Percentiles rank a stretch among this genome's conserved stretches.
phyloP scores from a whole-genome alignment of 306 rosid genomes.

The Begonia masoniana region DNA sequence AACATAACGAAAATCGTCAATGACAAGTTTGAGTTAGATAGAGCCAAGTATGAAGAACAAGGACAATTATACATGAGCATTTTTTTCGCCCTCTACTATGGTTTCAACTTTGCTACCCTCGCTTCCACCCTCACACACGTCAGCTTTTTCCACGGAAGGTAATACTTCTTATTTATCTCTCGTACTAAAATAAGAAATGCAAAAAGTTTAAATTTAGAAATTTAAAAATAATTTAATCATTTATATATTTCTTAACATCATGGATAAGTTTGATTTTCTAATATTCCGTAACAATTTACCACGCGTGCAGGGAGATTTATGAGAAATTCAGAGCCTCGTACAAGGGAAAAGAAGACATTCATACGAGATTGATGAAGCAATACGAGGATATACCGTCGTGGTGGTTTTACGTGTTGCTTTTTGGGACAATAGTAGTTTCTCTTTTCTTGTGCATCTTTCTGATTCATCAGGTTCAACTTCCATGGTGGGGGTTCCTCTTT shows the following conservation, averaged over 20 bases:
- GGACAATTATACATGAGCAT: slow-evolving; percentile 53
- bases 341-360: slow-evolving; percentile 54
- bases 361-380: slow-evolving; percentile 63
- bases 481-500: slow-evolving; percentile 85
- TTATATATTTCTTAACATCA: no score
- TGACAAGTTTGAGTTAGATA: slow-evolving; percentile 43
- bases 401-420: slow-evolving; percentile 63
- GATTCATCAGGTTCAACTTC: slow-evolving; percentile 70
- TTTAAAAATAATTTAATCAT: no score
- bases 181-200: not conserved
- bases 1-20: slow-evolving; percentile 50
- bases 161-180: not conserved
- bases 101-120: slow-evolving; percentile 68
- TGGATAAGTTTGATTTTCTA: no score
- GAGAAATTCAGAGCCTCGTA: slow-evolving; percentile 49
- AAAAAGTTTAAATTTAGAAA: no score
- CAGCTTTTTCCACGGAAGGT: slow-evolving; percentile 70
- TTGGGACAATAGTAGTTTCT: slow-evolving; percentile 38
- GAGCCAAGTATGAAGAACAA: slow-evolving; percentile 27
- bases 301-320: slow-evolving; percentile 55
- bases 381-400: slow-evolving; percentile 78
- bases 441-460: slow-evolving; percentile 54
- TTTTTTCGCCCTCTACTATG: slow-evolving; percentile 60
- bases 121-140: slow-evolving; percentile 75
- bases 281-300: not conserved